Evolutionary conservation across 2,329 filamentous ascomycete species (phyloP), one percentile per base, ranked within the genome.

Genomic region (Trichoderma semiorbis): DNA sequence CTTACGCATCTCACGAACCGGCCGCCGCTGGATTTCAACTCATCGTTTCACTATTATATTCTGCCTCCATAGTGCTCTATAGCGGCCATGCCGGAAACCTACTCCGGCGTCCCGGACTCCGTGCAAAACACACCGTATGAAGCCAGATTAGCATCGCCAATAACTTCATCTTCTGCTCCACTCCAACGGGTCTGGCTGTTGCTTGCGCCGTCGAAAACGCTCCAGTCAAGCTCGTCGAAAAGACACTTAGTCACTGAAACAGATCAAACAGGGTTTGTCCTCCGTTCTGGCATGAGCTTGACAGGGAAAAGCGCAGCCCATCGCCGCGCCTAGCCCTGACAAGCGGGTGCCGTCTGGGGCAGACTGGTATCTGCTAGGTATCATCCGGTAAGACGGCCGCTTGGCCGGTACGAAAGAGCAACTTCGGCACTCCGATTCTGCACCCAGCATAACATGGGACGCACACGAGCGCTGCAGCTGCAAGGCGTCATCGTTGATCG

Each of bases 171-270:
- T 26, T 24, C 39, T 36, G 36, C 67, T 62, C 67, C 67, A 69
- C 67, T 16, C 16, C 28, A 62, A 69, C n/a, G 67, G 67, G 67
- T 28, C 57, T 69, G 55, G 66, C 66, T 69, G 55, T 36, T 61
- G 57, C 39, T 61, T 69, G 57, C 67, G 67, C 39, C 57, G 28
- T 34, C 16, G 12, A 24, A 34, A 30, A 53, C 12, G 36, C n/a
- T 32, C 55, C 67, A 62, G 67, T 69, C 39, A 30, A 34, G 39
- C 39, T 47, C 26, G 7, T 26, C 11, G 65, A n/a, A 69, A 47
- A 47, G 28, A 47, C 26, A 21, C n/a, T 69, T 69, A 34, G 65
- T 58, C 26, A 69, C 16, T 18, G 21, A 34, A 34, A 34, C 18
- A 21, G 39, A 32, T 61, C 12, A 32, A 36, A 53, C 57, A 21